A percentile compares a stretch with the other conserved stretches of the same genome.
Evolutionary conservation across 1,139 yeast genomes (phyloP).

Genomic region (Diutina pseudorugosa): DNA sequence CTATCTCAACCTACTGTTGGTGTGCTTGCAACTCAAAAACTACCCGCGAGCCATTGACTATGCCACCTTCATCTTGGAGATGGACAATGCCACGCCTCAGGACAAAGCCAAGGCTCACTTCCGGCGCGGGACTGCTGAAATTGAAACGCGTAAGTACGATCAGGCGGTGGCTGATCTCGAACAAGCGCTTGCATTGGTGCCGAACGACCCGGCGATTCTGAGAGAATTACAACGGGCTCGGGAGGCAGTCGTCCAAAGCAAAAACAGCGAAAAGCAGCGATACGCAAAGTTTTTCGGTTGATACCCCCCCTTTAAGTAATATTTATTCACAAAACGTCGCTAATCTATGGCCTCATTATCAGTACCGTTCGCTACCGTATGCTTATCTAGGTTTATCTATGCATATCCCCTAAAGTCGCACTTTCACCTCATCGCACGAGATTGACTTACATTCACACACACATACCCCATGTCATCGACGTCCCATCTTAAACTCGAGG

Average conservation of each 20-base stretch:
- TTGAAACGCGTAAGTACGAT: conserved; percentile 31
- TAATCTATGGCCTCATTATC: too few species aligned
- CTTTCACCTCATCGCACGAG: not conserved
- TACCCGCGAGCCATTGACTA: conserved; percentile 37
- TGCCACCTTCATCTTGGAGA: conserved; percentile 43
- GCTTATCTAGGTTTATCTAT: not conserved
- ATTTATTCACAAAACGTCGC: too few species aligned
- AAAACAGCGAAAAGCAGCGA: conserved; percentile 39
- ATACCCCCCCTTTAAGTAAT: not conserved
- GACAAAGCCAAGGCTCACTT: conserved; percentile 55
- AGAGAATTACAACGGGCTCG: conserved; percentile 31
- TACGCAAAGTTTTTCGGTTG: conserved; percentile 44
- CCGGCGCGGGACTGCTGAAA: conserved; percentile 43
- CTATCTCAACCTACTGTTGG: conserved; percentile 48
- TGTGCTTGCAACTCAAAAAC: conserved; percentile 33
- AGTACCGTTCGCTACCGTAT: too few species aligned
- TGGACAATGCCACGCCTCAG: conserved; percentile 18
- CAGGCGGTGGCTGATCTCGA: conserved; percentile 36
- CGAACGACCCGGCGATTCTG: conserved; percentile 38
- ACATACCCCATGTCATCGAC: conserved; percentile 1
- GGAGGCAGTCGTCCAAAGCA: conserved; percentile 18
- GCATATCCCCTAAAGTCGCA: not conserved
- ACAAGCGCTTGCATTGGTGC: conserved; percentile 31
- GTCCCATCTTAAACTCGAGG: not conserved
- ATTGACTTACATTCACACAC: too few species aligned